Conservation (phyloP, 768 basidiomycete species). For the Floccularia luteovirens region DNA sequence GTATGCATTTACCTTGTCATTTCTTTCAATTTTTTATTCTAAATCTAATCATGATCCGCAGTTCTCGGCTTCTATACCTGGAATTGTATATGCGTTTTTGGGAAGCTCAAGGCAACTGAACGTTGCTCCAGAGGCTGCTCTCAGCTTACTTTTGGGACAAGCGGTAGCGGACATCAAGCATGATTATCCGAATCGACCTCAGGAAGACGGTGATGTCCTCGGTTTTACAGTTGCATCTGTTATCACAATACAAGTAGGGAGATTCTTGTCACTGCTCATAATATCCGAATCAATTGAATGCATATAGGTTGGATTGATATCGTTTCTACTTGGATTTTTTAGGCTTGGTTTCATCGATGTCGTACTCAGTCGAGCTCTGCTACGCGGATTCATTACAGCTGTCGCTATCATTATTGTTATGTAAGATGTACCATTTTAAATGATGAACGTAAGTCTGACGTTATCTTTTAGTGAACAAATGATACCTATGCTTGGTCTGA, state of each 20-base stretch:
- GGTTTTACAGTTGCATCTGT: conserved; percentile 70
- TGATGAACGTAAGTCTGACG: conserved; percentile 1
- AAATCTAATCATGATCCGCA: conserved; percentile 15
- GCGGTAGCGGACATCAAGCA: conserved; percentile 66
- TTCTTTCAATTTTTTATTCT: background rate
- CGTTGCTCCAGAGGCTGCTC: conserved; percentile 84
- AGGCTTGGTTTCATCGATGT: conserved; percentile 92
- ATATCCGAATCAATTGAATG: background rate
- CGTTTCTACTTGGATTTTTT: conserved; percentile 81
- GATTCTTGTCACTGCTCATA: background rate
- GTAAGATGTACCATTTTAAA: conserved; percentile 29
- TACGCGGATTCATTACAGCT: conserved; percentile 84
- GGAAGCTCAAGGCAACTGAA: conserved; percentile 80
- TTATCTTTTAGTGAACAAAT: conserved; percentile 59
- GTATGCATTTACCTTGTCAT: conserved; percentile 33
- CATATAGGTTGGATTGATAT: conserved; percentile 73
- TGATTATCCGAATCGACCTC: conserved; percentile 30
- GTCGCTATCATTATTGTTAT: conserved; percentile 82
- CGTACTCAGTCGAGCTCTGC: conserved; percentile 79
- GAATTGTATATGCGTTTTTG: conserved; percentile 83
- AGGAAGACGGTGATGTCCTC: conserved; percentile 37
- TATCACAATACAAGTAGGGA: conserved; percentile 70
- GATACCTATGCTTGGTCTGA: conserved; percentile 85
- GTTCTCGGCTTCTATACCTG: conserved; percentile 84
- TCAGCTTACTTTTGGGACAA: conserved; percentile 84